phyloP scores from a whole-genome alignment of 2,329 filamentous ascomycete genomes.

The Penicillium glabrum region DNA sequence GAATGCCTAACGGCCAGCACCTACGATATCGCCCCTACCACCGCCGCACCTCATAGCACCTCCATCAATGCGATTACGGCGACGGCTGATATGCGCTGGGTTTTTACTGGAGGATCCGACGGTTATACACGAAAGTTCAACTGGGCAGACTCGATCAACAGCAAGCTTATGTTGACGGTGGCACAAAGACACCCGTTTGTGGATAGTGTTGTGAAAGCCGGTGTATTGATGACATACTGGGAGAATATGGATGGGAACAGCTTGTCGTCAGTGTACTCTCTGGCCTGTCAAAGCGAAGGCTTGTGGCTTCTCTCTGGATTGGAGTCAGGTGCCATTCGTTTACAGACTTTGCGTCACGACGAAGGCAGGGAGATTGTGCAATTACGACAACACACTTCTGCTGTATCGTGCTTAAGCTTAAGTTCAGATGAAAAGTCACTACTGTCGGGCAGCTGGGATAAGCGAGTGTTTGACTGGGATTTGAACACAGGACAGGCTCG shows the following conservation, averaged over 20 bases:
- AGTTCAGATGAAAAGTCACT: conserved; percentile 83
- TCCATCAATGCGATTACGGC: conserved; percentile 91
- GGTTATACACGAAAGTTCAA: conserved; percentile 98
- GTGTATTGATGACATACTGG: conserved; percentile 94
- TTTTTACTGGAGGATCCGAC: conserved; percentile 90
- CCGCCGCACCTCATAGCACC: conserved; percentile 92
- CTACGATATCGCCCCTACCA: conserved; percentile 96
- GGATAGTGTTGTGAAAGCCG: conserved; percentile 93
- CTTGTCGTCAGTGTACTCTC: conserved; percentile 88
- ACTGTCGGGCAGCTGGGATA: conserved; percentile 95
- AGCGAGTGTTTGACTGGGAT: conserved; percentile 92
- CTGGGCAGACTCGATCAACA: conserved; percentile 90
- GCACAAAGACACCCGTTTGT: conserved; percentile 96
- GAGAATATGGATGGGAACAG: conserved; percentile 81
- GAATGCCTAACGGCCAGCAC: conserved; percentile 76
- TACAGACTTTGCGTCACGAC: conserved; percentile 90
- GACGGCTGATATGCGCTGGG: conserved; percentile 91
- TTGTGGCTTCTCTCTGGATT: conserved; percentile 89
- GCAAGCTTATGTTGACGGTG: conserved; percentile 88
- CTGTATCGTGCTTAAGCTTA: conserved; percentile 82
- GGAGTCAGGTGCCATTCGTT: conserved; percentile 87
- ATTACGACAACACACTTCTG: conserved; percentile 81
- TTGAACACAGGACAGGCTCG: conserved; percentile 78
- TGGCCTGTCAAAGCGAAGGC: conserved; percentile 85
- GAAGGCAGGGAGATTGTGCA: conserved; percentile 87